Conservation (phyloP, 495 filamentous ascomycete genomes). For the Aspergillus bertholletiae region DNA sequence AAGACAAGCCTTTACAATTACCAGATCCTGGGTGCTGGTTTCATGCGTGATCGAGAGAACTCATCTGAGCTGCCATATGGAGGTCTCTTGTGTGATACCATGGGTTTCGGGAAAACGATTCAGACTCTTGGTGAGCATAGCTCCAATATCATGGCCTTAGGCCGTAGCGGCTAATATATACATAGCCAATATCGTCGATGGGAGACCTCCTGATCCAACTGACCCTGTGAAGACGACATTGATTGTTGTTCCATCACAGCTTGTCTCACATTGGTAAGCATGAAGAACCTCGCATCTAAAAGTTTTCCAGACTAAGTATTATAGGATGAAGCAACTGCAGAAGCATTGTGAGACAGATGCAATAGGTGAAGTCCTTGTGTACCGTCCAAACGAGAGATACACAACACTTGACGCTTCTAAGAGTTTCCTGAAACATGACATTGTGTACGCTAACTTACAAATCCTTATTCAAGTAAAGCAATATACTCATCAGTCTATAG, state of each 20-base stretch:
- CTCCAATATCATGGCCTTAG: background rate
- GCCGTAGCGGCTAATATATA: background rate
- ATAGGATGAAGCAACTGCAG: constrained; percentile 33
- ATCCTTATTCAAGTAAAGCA: background rate
- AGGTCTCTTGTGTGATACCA: constrained; percentile 56
- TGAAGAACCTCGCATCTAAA: background rate
- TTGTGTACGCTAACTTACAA: constrained; percentile 26
- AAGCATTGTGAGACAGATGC: constrained; percentile 28
- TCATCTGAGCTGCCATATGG: constrained; percentile 37
- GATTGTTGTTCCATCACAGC: constrained; percentile 43
- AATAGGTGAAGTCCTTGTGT: constrained; percentile 12
- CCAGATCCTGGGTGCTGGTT: constrained; percentile 53
- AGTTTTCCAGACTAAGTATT: background rate
- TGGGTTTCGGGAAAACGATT: constrained; percentile 65
- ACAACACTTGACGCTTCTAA: constrained; percentile 8
- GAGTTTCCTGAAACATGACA: constrained; percentile 15
- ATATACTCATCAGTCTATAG: constrained; percentile 10
- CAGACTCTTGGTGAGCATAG: constrained; percentile 31
- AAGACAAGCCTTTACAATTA: constrained; percentile 44
- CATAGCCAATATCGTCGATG: constrained; percentile 46
- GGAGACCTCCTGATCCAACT: constrained; percentile 24
- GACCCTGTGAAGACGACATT: constrained; percentile 39
- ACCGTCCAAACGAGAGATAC: constrained; percentile 8
- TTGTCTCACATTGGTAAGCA: constrained; percentile 43
- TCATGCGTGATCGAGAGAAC: constrained; percentile 56